Evolutionary conservation across 176 grass and related monocot species (phyloP), one percentile per base, ranked within the genome.

Genomic region (Phyllostachys edulis): DNA sequence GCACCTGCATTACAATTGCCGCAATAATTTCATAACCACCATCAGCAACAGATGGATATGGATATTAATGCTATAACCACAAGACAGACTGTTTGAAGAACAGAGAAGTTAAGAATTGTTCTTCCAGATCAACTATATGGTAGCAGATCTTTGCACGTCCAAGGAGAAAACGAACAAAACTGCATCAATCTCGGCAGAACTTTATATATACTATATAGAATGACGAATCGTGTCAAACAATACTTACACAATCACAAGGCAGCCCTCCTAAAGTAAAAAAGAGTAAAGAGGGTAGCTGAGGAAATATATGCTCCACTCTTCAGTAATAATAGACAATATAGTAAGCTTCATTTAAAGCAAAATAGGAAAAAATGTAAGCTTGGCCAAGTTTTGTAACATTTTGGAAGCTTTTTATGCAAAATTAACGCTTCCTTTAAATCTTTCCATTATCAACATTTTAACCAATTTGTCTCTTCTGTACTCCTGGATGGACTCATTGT

Each of bases 11-110:
- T 37, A 87, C 26, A 37, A 55, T 68, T 60, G 78, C 62, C 63
- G 29, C 61, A 81, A 69, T 69, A 75, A 75, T 56, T 75, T 69
- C 78, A 69, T 87, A 82, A 76, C 69, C 69, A 87, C 77, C 39
- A 6, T 36, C 17, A 57, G 50, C 46, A 67, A 39, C 36, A 87
- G 37, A 59, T 67, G 70, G 69, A 45, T 44, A 74, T 52, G 7
- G 47, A 54, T 46, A 75, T 81, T 44, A 67, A 68, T 67, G 69
- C 61, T 87, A 65, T 44, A 87, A 81, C 29, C 24, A 61, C 78
- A 65, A 34, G 67, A 86, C 67, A 69, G 24, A 18, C 20, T 76
- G 49, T 74, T 74, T 32, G 34, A 5, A 20, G 23, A 76, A 73
- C 12, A 57, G 2, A 51, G 42, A 1, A 73, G 9, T 20, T 21